phyloP scores from a whole-genome alignment of 768 basidiomycete species.

The Lactarius pseudohatsudake region DNA sequence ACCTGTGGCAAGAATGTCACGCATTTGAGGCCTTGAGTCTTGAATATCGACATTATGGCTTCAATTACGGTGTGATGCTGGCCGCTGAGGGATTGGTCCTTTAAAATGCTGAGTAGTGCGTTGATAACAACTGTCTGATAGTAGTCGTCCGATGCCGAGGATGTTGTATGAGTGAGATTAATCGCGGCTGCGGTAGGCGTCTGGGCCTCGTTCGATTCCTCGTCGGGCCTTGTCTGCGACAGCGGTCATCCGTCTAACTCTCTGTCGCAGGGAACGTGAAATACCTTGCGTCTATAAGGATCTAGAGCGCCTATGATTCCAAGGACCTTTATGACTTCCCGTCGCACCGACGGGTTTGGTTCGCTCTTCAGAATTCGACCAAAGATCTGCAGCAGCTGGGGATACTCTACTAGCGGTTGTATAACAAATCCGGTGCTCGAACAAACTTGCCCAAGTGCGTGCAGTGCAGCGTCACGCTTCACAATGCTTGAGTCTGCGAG shows the following conservation, averaged over 20 bases:
- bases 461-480: constrained; percentile 92
- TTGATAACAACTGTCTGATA: constrained; percentile 96
- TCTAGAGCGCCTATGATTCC: constrained; percentile 96
- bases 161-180: constrained; percentile 60
- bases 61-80: constrained; percentile 95
- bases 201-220: constrained; percentile 53
- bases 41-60: constrained; percentile 98
- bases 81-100: constrained; percentile 81
- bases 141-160: constrained; percentile 84
- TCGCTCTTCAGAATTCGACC: constrained; percentile 87
- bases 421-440: constrained; percentile 96
- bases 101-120: constrained; percentile 80
- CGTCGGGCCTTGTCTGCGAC: constrained; percentile 56
- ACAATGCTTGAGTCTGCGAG: constrained; percentile 85
- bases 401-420: constrained; percentile 85
- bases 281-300: constrained; percentile 90
- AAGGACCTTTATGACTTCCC: constrained; percentile 92
- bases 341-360: constrained; percentile 60
- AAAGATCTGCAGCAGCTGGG: constrained; percentile 82
- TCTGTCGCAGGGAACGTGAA: constrained; percentile 18
- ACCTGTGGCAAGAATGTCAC: constrained; percentile 95
- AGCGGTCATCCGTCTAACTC: constrained; percentile 3
- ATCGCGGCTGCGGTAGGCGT: constrained; percentile 64
- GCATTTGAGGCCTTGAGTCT: constrained; percentile 95
- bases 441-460: constrained; percentile 92